Percentiles rank a stretch among this genome's conserved stretches.
phyloP scores from a whole-genome alignment of 306 rosid species.

The Senna tora region DNA sequence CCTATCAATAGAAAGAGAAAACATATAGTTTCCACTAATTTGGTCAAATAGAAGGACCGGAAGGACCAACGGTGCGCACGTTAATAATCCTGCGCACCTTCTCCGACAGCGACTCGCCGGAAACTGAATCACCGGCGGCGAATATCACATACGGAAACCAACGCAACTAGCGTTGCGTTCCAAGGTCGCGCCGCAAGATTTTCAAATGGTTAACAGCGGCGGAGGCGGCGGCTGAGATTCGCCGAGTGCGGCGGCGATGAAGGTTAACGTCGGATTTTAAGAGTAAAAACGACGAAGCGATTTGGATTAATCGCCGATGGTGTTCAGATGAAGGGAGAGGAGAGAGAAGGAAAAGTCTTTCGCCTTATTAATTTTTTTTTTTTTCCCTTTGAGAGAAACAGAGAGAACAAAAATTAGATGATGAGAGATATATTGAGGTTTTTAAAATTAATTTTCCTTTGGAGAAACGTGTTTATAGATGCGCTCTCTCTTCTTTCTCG shows the following conservation, averaged over 20 bases:
- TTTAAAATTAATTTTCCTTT: constrained; percentile 25
- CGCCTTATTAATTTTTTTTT: constrained; percentile 20
- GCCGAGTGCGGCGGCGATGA: constrained; percentile 42
- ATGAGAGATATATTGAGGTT: constrained; percentile 32
- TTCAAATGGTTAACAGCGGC: constrained; percentile 10
- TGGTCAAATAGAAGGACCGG: constrained; percentile 17
- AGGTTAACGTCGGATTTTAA: constrained; percentile 53
- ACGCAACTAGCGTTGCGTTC: neutral
- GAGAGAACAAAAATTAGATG: constrained; percentile 15
- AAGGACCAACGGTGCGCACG: constrained; percentile 38
- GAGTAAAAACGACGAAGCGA: constrained; percentile 55
- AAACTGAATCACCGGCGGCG: constrained; percentile 42
- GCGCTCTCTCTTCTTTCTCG: constrained; percentile 24
- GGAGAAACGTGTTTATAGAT: constrained; percentile 51
- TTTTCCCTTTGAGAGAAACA: constrained; percentile 40
- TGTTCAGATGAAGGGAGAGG: constrained; percentile 41
- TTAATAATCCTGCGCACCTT: constrained; percentile 46
- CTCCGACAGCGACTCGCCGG: constrained; percentile 47
- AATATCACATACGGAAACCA: constrained; percentile 6
- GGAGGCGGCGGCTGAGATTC: constrained; percentile 43
- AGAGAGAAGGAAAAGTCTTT: constrained; percentile 42
- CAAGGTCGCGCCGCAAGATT: constrained; percentile 7
- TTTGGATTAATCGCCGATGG: constrained; percentile 56
- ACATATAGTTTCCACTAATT: constrained; percentile 27
- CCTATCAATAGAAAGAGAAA: constrained; percentile 31